Evolutionary conservation across 441 rosid species (phyloP).

Genomic region (Manihot esculenta): DNA sequence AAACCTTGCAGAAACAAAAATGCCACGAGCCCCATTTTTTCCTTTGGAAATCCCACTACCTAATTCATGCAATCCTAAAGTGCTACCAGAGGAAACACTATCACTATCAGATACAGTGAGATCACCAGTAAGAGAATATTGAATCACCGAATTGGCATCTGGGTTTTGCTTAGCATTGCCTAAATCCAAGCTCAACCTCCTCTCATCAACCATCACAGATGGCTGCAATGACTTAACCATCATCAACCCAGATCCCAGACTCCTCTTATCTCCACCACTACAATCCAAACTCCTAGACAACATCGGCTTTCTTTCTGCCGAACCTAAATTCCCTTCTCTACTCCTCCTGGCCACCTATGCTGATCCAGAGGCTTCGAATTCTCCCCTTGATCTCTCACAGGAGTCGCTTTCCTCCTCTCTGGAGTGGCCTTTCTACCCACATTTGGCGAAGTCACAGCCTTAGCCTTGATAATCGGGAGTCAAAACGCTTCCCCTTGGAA

Average conservation of each 20-base stretch:
- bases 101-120: constrained; percentile 67
- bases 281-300: constrained; percentile 63
- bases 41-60: constrained; percentile 33
- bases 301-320: constrained; percentile 31
- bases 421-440: constrained; percentile 57
- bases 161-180: constrained; percentile 38
- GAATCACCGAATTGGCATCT: constrained; percentile 32
- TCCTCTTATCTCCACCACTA: constrained; percentile 45
- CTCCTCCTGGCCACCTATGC: constrained; percentile 72
- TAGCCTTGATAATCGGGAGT: constrained; percentile 66
- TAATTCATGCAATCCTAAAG: constrained; percentile 52
- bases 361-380: constrained; percentile 59
- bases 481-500: constrained; percentile 87
- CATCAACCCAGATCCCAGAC: constrained; percentile 44
- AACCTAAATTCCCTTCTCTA: constrained; percentile 43
- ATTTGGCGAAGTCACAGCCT: constrained; percentile 49
- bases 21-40: constrained; percentile 45
- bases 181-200: constrained; percentile 50
- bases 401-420: constrained; percentile 56
- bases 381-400: constrained; percentile 52
- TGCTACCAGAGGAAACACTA: constrained; percentile 74
- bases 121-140: constrained; percentile 36
- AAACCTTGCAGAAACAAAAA: constrained; percentile 57
- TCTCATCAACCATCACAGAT: constrained; percentile 44
- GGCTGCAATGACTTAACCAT: constrained; percentile 55